Base-by-base conservation (phyloP, 2,329 filamentous ascomycete species). In the Sordariomycetes sp. region DNA sequence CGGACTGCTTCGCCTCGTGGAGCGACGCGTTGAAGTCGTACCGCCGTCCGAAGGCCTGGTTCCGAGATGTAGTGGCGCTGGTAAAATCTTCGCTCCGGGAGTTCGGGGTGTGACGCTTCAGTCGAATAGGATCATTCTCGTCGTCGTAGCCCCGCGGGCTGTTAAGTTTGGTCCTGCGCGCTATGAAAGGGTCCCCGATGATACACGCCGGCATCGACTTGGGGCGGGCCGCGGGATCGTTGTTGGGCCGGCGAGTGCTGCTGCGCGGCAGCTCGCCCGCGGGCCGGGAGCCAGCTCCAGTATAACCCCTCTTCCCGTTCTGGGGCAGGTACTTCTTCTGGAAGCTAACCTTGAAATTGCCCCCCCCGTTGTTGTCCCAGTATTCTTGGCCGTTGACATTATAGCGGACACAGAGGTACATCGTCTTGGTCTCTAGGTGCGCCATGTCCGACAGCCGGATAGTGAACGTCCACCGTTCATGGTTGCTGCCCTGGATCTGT, bases 21-120 rank as follows among this genome's bases (percentile, higher is more conserved):
- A 97, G 79, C 0, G 94, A 97, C n/a, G 90, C 90, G 61, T 89
- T 87, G 70, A 99, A 97, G 74, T 97, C 93, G 70, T 99, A 99
- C 58, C 94, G 88, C 71, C 92, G 92, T 53, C 90, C 89, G 70
- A 97, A 97, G 20, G 87, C 88, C 65, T 89, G 85, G 28, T 85
- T 83, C 62, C 81, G 84, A 1, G 80, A 73, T 0, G 79, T 69
- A 25, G 83, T 68, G 37, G 76, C 69, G 66, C 76, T 71, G 65
- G 80, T 67, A 22, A 85, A 67, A 64, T 80, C 83, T n/a, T 50
- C 46, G 46, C 46, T 50, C 22, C 20, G 46, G 62, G 89, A 84
- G 58, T 81, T 83, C 25, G 87, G 80, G 58, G 89, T 70, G 46
- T 50, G 46, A 22, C 51, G 24, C 64, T 81, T 85, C 53, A 58